Base-by-base conservation (phyloP, 2,329 filamentous ascomycete species). In the Stachybotrys elegans region DNA sequence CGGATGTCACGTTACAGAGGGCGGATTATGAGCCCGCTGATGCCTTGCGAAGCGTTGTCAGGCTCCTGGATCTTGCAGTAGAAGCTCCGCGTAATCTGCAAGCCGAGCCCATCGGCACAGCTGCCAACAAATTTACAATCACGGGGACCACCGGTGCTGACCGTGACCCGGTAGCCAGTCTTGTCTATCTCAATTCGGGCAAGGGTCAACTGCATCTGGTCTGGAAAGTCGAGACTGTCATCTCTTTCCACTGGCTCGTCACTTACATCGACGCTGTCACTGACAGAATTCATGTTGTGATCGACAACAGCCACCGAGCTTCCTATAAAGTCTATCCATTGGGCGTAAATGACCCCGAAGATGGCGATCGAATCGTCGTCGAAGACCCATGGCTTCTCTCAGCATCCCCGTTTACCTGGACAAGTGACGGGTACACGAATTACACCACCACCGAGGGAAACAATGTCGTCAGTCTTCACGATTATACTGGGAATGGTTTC, bases 201-300 rank as follows among this genome's bases (percentile, higher is more conserved):
- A 65, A 73, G n/a, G n/a, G n/a, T 22, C 58, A 54, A 3, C 61
- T 78, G 6, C 63, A 65, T 6, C 60, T 76, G 27, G 65, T 71
- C 1, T 79, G 74, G 75, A 66, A 73, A 53, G 60, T 78, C 11
- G 73, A 77, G 62, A 78, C 73, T 3, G 73, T 78, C 45, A 59
- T 78, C 38, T 48, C 63, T 13, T 66, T 67, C 48, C 71, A 76
- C 57, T 78, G 72, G 72, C 65, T 78, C n/a, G 56, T 76, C 27
- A 70, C 71, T 3, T 78, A 78, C 51, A 67, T 77, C 29, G 71
- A 77, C 45, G 73, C 72, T 6, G 56, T 57, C 6, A 62, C 63
- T 32, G 68, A 65, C 22, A 60, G 62, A 19, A 53, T 79, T 16
- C 62, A 72, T 44, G 71, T 67, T 42, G 72, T 76, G 14, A 67